Percentiles rank a stretch among this genome's conserved stretches.
Conservation (phyloP, 768 basidiomycete genomes). For the Collybia sordida region DNA sequence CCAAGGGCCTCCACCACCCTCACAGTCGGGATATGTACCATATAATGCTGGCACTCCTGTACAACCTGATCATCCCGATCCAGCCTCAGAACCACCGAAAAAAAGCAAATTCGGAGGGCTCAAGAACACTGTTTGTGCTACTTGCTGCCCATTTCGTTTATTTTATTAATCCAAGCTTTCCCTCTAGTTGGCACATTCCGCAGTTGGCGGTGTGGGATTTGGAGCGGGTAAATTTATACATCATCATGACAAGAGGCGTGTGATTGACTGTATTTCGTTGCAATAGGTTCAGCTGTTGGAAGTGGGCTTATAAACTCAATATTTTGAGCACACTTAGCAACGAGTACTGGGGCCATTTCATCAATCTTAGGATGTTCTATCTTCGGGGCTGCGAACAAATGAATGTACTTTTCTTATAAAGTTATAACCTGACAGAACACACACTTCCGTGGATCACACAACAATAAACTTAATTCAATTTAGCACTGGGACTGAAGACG, state of each 20-base stretch:
- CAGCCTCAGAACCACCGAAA: conserved; percentile 41
- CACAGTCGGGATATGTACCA: conserved; percentile 35
- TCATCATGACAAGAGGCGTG: neutral
- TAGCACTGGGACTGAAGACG: too few relatives aligned
- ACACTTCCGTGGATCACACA: too few relatives aligned
- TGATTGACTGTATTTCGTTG: conserved; percentile 1
- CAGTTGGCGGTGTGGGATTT: conserved; percentile 73
- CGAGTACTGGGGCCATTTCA: too few relatives aligned
- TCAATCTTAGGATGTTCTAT: too few relatives aligned
- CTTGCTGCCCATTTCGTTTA: neutral
- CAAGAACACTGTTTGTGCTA: conserved; percentile 51
- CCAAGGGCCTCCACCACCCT: conserved; percentile 16
- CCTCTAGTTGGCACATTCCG: conserved; percentile 54
- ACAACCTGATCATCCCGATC: conserved; percentile 37
- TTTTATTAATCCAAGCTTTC: neutral
- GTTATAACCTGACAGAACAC: too few relatives aligned
- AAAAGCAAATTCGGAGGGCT: conserved; percentile 57
- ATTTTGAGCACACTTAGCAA: conserved; percentile 15
- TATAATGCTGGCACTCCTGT: conserved; percentile 41
- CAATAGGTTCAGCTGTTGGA: conserved; percentile 46
- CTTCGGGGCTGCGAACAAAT: too few relatives aligned
- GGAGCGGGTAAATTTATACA: conserved; percentile 57
- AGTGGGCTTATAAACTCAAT: conserved; percentile 49
- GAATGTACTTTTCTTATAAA: too few relatives aligned
- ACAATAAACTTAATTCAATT: too few relatives aligned